Base-by-base conservation (phyloP, 176 grass and related monocot species). In the Musa acuminata region DNA sequence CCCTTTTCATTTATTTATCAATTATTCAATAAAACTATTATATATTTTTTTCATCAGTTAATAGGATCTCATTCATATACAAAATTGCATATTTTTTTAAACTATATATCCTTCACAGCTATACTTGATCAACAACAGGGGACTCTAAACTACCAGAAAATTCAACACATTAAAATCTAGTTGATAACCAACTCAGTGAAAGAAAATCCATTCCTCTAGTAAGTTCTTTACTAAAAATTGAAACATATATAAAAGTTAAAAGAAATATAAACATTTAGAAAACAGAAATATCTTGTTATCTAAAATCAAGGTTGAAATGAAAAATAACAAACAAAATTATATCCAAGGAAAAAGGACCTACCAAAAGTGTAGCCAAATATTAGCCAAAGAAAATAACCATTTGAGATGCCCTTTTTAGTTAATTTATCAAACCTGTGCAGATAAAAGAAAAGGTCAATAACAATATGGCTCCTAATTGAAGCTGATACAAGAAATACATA, bases 341-440 rank as follows among this genome's bases (percentile, higher is more conserved):
- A 27, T 54, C 22, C 14, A n/a, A 27, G 9, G 11, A 74, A 74
- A 11, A 26, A 24, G 26, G 53, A 57, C 72, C 23, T 57, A 74
- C 72, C 72, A 25, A 74, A 1, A 14, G 52, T 27, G 9, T 74
- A 74, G 13, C 72, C 72, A 55, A 74, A 55, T 13, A 74, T 20
- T 12, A 74, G 53, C 72, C 72, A 74, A 55, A 55, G 12, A 50
- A 55, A 74, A 54, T 74, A 74, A 27, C 72, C 72, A 26, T 11
- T 14, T 16, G 25, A 25, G 10, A 16, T 55, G n/a, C 22, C 12
- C 72, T 74, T 74, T 74, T 74, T 14, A 19, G 20, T 74, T 55
- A 55, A 74, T 26, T 26, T 55, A 29, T 74, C 72, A 55, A 27
- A 74, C 51, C 72, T 74, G 72, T 17, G 29, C 1, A 54, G 19